Percentiles rank a stretch among this genome's conserved stretches.
Evolutionary conservation across 257 asterid species (phyloP).

Genomic region (Lycium ferocissimum): DNA sequence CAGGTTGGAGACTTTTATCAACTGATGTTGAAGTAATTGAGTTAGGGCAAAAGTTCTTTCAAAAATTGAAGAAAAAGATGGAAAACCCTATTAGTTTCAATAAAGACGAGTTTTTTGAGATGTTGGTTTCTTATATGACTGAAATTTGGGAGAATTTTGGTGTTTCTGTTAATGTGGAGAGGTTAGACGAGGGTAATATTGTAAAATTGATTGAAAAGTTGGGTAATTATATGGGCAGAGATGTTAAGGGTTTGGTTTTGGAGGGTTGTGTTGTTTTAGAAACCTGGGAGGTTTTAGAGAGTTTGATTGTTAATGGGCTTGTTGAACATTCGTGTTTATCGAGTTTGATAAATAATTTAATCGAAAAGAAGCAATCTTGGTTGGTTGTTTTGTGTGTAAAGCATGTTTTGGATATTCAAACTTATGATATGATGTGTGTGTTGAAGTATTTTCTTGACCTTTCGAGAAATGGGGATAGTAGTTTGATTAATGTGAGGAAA

Average conservation of each 20-base stretch:
- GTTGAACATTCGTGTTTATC: conserved; percentile 55
- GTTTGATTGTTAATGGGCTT: conserved; percentile 60
- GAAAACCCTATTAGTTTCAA: conserved; percentile 53
- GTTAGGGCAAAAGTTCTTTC: conserved; percentile 51
- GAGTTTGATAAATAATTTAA: conserved; percentile 54
- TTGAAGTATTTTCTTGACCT: conserved; percentile 69
- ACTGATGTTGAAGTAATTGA: conserved; percentile 54
- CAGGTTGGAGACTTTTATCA: conserved; percentile 63
- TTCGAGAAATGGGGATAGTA: conserved; percentile 55
- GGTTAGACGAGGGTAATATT: conserved; percentile 45
- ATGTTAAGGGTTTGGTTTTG: conserved; percentile 60
- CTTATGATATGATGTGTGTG: conserved; percentile 68
- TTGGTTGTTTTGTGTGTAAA: conserved; percentile 69
- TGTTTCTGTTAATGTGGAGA: conserved; percentile 35
- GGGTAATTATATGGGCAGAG: conserved; percentile 63
- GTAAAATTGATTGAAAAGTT: conserved; percentile 55
- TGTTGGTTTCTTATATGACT: conserved; percentile 54
- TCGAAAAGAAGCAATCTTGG: conserved; percentile 63
- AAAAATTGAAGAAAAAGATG: conserved; percentile 51
- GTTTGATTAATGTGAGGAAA: conserved; percentile 61
- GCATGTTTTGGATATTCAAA: conserved; percentile 64
- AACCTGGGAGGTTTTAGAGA: conserved; percentile 67
- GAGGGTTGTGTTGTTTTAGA: conserved; percentile 70
- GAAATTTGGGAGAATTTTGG: conserved; percentile 49
- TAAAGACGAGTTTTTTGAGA: conserved; percentile 51